Conservation (phyloP, 2,329 filamentous ascomycete genomes). For the Capronia americana region DNA sequence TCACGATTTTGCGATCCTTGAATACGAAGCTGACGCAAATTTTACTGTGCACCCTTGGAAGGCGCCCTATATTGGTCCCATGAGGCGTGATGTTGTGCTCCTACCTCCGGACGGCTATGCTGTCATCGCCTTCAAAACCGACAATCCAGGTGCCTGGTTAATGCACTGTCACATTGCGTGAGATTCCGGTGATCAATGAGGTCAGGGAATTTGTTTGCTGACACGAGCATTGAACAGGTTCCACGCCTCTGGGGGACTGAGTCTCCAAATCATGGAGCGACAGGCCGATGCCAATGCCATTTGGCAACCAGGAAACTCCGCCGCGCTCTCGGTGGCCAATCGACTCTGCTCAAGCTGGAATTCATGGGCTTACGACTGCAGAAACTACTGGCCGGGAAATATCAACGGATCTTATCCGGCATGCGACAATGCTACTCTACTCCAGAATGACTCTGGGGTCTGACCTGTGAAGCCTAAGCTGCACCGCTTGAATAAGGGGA, state of each 20-base stretch:
- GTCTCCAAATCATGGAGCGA: constrained; percentile 49
- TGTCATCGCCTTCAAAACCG: constrained; percentile 60
- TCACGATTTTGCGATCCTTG: constrained; percentile 69
- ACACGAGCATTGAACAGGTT: constrained; percentile 49
- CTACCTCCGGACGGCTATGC: constrained; percentile 64
- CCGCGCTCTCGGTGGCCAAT: too few species aligned
- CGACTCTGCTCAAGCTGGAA: too few species aligned
- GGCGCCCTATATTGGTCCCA: constrained; percentile 57
- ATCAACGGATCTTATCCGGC: too few species aligned
- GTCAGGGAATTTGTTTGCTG: too few species aligned
- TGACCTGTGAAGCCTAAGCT: too few species aligned
- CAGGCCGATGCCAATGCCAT: constrained; percentile 18
- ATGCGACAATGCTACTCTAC: too few species aligned
- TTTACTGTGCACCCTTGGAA: constrained; percentile 66
- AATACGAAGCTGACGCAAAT: constrained; percentile 53
- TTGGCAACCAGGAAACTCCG: not conserved
- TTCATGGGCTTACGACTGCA: too few species aligned
- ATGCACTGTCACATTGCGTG: constrained; percentile 80
- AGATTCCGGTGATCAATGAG: too few species aligned
- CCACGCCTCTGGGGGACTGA: constrained; percentile 71
- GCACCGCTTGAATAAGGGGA: too few species aligned
- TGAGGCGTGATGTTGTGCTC: constrained; percentile 72
- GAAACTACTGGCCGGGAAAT: too few species aligned
- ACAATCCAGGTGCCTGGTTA: constrained; percentile 65
- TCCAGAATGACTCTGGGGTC: too few species aligned